Conservation (phyloP, 2,329 filamentous ascomycete species). For the Penicillium sp. region DNA sequence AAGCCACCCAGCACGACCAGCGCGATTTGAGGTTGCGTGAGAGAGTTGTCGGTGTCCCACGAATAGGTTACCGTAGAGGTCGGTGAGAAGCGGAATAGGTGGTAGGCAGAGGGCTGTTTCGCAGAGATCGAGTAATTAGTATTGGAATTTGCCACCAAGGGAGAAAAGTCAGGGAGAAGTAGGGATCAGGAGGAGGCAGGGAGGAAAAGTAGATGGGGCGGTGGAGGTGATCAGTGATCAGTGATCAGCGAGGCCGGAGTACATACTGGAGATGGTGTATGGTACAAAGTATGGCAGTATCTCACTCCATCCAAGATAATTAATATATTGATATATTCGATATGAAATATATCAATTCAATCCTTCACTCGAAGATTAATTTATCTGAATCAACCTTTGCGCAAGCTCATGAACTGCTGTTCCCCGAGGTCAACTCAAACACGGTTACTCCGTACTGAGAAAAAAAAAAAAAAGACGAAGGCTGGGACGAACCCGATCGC, state of each 20-base stretch:
- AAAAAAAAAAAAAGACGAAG: conserved; percentile 14
- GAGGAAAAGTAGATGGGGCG: conserved; percentile 26
- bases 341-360: too few species aligned
- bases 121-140: not conserved
- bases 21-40: conserved; percentile 17
- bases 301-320: too few species aligned
- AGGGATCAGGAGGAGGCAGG: conserved; percentile 21
- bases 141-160: not conserved
- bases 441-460: too few species aligned
- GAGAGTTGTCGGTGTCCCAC: not conserved
- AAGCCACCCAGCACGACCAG: conserved; percentile 26
- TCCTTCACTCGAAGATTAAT: too few species aligned
- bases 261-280: not conserved
- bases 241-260: conserved; percentile 15
- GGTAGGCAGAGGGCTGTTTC: not conserved
- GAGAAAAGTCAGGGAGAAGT: conserved; percentile 6
- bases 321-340: too few species aligned
- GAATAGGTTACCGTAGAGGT: conserved; percentile 5
- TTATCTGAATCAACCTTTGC: too few species aligned
- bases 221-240: too few species aligned
- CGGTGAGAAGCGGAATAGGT: conserved; percentile 4
- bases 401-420: not conserved
- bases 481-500: conserved; percentile 21
- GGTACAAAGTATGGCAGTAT: too few species aligned
- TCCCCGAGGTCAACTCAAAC: conserved; percentile 2